Conservation (phyloP, 441 rosid species). For the California macrophylla region DNA sequence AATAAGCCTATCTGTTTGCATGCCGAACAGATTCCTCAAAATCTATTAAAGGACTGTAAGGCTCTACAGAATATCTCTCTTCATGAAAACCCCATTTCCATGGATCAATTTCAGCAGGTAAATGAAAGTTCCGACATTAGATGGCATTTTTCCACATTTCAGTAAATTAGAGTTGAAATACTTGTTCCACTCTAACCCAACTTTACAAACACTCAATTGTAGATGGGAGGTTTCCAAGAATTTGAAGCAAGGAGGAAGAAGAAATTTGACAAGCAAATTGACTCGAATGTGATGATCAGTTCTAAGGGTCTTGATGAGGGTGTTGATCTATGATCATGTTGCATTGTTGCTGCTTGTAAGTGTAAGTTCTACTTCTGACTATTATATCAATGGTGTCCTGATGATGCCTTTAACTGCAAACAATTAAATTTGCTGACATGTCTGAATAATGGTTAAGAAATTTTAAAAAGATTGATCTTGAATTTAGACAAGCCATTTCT, state of each 20-base stretch:
- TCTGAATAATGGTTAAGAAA: no score
- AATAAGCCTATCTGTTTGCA: neutral
- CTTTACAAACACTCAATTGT: neutral
- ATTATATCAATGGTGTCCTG: no score
- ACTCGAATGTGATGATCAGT: constrained; percentile 87
- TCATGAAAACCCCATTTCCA: constrained; percentile 75
- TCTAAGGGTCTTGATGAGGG: constrained; percentile 90
- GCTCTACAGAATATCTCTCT: constrained; percentile 76
- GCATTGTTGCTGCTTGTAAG: neutral
- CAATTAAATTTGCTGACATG: no score
- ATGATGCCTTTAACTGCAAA: no score
- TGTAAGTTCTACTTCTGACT: neutral
- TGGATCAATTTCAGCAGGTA: constrained; percentile 93
- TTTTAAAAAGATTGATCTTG: no score
- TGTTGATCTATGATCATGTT: constrained; percentile 46
- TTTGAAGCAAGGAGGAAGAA: constrained; percentile 84
- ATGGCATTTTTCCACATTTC: neutral
- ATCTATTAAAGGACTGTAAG: constrained; percentile 72
- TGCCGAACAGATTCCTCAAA: constrained; percentile 54
- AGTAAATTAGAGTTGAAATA: neutral
- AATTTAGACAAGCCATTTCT: no score
- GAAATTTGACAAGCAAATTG: constrained; percentile 93
- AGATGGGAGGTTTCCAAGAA: constrained; percentile 89
- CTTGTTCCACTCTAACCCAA: neutral
- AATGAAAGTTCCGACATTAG: constrained; percentile 13